phyloP scores from a whole-genome alignment of 2,329 filamentous ascomycete species.

The Xylariaceae sp. region DNA sequence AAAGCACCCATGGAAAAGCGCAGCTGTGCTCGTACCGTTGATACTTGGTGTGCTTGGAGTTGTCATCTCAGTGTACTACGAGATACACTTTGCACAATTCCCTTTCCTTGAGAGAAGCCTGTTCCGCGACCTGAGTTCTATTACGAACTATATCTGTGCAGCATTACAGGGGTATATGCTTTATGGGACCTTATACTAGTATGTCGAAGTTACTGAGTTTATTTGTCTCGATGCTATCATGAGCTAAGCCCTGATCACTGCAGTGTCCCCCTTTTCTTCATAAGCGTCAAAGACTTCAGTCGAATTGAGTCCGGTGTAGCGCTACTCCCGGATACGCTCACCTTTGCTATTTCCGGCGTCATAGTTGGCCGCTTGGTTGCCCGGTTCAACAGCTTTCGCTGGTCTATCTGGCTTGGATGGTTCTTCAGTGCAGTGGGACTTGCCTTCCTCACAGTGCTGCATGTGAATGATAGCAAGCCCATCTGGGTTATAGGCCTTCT shows the following conservation, averaged over 20 bases:
- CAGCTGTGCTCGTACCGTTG: constrained; percentile 39
- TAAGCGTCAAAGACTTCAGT: constrained; percentile 28
- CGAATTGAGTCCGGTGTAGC: constrained; percentile 30
- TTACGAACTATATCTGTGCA: constrained; percentile 30
- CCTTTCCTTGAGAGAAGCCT: constrained; percentile 32
- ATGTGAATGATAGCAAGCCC: constrained; percentile 17
- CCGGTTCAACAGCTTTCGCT: constrained; percentile 33
- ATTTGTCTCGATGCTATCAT: neutral
- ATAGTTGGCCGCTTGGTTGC: constrained; percentile 27
- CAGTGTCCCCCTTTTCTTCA: constrained; percentile 33
- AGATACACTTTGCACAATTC: constrained; percentile 29
- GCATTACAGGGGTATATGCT: constrained; percentile 33
- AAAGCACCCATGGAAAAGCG: constrained; percentile 39
- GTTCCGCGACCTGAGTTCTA: constrained; percentile 28
- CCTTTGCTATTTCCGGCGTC: constrained; percentile 31
- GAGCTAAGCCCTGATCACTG: neutral
- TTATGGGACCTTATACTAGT: constrained; percentile 18
- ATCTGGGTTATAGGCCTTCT: constrained; percentile 34
- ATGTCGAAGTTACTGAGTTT: neutral
- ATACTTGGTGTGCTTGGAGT: constrained; percentile 40
- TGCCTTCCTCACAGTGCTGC: constrained; percentile 8
- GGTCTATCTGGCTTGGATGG: constrained; percentile 37
- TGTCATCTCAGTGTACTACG: constrained; percentile 35
- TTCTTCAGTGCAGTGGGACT: constrained; percentile 6
- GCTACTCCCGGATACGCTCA: constrained; percentile 29